phyloP scores from a whole-genome alignment of 208 protist genomes.

The Acanthamoeba rhysodes region DNA sequence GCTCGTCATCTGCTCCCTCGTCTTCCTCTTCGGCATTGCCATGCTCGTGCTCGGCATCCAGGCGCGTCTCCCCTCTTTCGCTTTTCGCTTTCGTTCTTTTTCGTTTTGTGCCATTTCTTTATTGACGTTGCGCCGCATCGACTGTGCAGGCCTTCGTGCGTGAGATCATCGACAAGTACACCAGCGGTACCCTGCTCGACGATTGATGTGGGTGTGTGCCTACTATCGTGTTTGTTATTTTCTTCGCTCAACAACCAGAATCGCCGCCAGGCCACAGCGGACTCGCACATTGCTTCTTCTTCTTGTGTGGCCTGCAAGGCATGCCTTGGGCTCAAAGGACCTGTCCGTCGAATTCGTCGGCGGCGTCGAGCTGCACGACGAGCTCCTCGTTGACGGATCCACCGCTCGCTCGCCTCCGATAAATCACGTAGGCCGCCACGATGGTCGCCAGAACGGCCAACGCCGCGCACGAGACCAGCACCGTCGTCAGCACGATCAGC shows the following conservation, averaged over 20 bases:
- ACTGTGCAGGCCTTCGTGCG: constrained; percentile 37
- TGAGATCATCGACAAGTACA: constrained; percentile 66
- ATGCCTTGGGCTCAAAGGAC: no score
- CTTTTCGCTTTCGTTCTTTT: not conserved
- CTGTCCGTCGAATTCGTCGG: not conserved
- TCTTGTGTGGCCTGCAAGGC: no score
- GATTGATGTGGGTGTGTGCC: not conserved
- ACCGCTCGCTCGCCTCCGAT: not conserved
- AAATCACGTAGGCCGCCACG: not conserved
- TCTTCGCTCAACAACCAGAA: no score
- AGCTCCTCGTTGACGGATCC: not conserved
- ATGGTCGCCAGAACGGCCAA: not conserved
- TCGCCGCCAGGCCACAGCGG: no score
- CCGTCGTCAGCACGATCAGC: not conserved
- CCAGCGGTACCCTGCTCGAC: constrained; percentile 8
- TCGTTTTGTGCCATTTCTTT: not conserved
- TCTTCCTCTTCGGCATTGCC: constrained; percentile 49
- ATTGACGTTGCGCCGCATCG: not conserved
- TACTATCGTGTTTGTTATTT: no score
- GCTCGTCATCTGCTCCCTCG: not conserved
- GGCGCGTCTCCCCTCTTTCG: not conserved
- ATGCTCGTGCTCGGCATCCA: constrained; percentile 59
- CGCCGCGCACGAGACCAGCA: not conserved
- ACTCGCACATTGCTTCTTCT: no score
- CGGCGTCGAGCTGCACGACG: not conserved